Evolutionary conservation across 257 asterid genomes (phyloP).

Genomic region (Cynanchum wilfordii): DNA sequence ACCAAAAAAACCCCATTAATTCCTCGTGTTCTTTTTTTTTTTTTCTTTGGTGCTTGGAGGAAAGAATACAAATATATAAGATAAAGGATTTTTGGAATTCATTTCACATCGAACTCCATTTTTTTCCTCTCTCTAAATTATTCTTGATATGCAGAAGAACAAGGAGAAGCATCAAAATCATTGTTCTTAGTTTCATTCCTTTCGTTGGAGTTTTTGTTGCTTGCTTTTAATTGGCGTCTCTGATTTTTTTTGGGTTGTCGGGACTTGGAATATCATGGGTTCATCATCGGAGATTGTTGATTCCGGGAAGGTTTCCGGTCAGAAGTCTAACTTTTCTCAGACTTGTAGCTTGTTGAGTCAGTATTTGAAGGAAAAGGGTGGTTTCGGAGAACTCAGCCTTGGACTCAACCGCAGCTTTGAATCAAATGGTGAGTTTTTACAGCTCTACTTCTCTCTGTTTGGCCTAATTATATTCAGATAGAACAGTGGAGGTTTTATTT

Average conservation of each 20-base stretch:
- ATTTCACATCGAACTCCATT: background rate
- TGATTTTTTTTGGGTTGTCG: background rate
- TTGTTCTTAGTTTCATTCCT: background rate
- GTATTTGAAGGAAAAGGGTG: conserved; percentile 68
- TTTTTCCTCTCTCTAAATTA: background rate
- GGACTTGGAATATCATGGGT: conserved; percentile 11
- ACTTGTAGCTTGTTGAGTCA: conserved; percentile 66
- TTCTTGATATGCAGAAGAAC: background rate
- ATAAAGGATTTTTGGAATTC: background rate
- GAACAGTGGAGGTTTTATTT: background rate
- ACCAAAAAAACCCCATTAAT: conserved; percentile 33
- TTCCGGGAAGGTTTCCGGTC: conserved; percentile 47
- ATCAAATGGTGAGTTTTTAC: conserved; percentile 38
- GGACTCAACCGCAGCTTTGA: conserved; percentile 39
- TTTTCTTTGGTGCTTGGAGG: background rate
- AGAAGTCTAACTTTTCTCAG: conserved; percentile 58
- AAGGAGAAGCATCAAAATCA: background rate
- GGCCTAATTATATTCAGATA: background rate
- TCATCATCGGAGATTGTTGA: conserved; percentile 51
- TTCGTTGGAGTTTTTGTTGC: background rate
- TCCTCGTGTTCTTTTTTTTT: conserved; percentile 46
- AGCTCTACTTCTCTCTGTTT: conserved; percentile 2
- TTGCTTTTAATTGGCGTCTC: too few relatives aligned
- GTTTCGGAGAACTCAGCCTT: conserved; percentile 62
- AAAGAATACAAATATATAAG: conserved; percentile 2